Evolutionary conservation across 305 asterid genomes (phyloP).

Genomic region (Solanum aculeatissimum): DNA sequence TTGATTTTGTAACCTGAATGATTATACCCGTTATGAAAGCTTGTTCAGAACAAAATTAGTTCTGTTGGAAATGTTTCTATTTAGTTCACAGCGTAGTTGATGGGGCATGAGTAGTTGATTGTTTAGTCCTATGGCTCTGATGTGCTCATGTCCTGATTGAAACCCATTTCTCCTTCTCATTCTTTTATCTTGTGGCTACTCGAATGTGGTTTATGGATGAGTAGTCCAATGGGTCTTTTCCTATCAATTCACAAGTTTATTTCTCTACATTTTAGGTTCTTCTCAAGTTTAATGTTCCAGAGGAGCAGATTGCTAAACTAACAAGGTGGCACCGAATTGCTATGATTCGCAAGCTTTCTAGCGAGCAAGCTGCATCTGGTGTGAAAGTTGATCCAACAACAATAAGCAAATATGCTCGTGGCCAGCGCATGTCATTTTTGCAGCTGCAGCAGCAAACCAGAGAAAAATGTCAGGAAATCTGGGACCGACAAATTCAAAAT

Average conservation of each 20-base stretch:
- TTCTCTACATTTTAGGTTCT: slow-evolving; percentile 53
- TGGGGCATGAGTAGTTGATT: neutral
- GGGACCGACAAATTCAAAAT: slow-evolving; percentile 94
- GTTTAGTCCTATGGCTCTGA: neutral
- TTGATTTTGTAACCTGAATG: neutral
- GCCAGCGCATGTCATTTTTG: slow-evolving; percentile 97
- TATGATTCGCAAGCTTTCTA: slow-evolving; percentile 91
- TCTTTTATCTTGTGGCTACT: neutral
- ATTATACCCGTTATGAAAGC: neutral
- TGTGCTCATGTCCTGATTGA: neutral
- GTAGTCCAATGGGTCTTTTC: neutral
- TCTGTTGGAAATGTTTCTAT: neutral
- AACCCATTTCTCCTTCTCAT: neutral
- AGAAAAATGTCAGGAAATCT: slow-evolving; percentile 98
- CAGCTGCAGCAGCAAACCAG: slow-evolving; percentile 99
- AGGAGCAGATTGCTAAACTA: slow-evolving; percentile 78
- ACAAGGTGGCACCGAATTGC: slow-evolving; percentile 99
- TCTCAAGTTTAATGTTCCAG: slow-evolving; percentile 88
- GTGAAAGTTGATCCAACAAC: slow-evolving; percentile 92
- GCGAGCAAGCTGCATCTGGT: slow-evolving; percentile 99
- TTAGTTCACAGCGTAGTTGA: neutral
- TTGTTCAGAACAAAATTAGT: neutral
- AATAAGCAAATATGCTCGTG: slow-evolving; percentile 97
- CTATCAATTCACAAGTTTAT: neutral
- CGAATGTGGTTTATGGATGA: neutral